Evolutionary conservation across 2,329 filamentous ascomycete genomes (phyloP), one percentile per base, ranked within the genome.

Genomic region (Sclerotinia nivalis): DNA sequence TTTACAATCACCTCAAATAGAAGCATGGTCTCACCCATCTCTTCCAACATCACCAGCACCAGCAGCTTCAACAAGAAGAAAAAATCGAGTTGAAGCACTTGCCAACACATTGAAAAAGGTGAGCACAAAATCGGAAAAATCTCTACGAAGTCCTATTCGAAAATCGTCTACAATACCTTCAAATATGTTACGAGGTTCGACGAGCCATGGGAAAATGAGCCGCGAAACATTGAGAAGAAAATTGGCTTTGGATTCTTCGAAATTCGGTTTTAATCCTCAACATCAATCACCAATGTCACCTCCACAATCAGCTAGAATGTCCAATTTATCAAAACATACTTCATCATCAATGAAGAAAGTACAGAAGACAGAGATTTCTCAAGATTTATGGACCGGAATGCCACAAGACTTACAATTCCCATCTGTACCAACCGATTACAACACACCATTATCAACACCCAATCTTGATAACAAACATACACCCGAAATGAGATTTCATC

Each of bases 211-310:
- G 20, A 68, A 62, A 52, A 77, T 82, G 79, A 78, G 81, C 80
- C 76, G 84, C 76, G 80, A 78, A 82, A 78, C 77, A 81, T 75
- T 81, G 77, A 80, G 82, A 52, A 82, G 85, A 73, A 83, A 85
- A 70, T 80, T 87, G 58, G 83, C 86, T 70, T 61, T 71, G 13
- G 73, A 76, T 52, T 65, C 72, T 25, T 45, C 74, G 8, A 83
- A 84, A 71, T 86, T 86, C 75, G 81, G 81, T 71, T 78, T 87
- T 56, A 82, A 84, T 18, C 61, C 77, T 81, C 72, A 79, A 83
- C 22, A 77, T 81, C 72, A 79, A 83, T 20, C 79, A 82, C 69
- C 79, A 82, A 69, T 76, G 20, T 84, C 84, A 31, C 81, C 83
- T 55, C 82, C 83, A 60, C 79, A 80, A 69, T 83, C 83, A 55